Percentiles rank a stretch among this genome's conserved stretches.
Conservation (phyloP, 2,329 filamentous ascomycete genomes). For the Alternaria consortialis region DNA sequence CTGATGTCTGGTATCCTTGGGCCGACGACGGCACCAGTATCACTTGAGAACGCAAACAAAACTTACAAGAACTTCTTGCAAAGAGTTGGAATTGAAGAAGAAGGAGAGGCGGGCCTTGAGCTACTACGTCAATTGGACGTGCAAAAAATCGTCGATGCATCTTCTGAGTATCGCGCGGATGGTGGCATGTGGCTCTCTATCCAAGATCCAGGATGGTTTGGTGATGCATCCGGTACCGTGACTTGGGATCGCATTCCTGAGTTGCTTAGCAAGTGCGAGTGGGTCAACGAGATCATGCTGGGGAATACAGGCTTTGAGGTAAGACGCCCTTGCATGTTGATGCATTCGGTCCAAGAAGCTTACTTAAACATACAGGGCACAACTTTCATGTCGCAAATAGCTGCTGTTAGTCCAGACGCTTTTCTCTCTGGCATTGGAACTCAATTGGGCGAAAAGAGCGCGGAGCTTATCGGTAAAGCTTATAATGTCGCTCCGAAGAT, state of each 20-base stretch:
- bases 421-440: constrained; percentile 36
- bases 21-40: constrained; percentile 20
- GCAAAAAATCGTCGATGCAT: constrained; percentile 24
- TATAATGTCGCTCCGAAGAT: constrained; percentile 51
- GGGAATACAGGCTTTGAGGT: constrained; percentile 59
- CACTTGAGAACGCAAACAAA: constrained; percentile 13
- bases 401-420: constrained; percentile 18
- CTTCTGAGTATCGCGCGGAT: constrained; percentile 1
- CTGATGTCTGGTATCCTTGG: constrained; percentile 34
- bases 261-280: constrained; percentile 38
- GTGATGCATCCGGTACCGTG: constrained; percentile 8
- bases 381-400: not conserved
- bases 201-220: constrained; percentile 28
- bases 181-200: constrained; percentile 24
- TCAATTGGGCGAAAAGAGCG: constrained; percentile 21
- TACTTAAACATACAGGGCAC: constrained; percentile 6
- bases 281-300: constrained; percentile 56
- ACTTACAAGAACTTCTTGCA: constrained; percentile 29
- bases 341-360: not conserved
- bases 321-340: constrained; percentile 8
- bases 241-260: constrained; percentile 32
- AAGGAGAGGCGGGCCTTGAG: constrained; percentile 17
- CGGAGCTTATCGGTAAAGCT: constrained; percentile 32
- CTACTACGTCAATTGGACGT: constrained; percentile 19
- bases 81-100: constrained; percentile 27